Base-by-base conservation (phyloP, 2,329 filamentous ascomycete genomes). In the Fusarium pseudocircinatum region DNA sequence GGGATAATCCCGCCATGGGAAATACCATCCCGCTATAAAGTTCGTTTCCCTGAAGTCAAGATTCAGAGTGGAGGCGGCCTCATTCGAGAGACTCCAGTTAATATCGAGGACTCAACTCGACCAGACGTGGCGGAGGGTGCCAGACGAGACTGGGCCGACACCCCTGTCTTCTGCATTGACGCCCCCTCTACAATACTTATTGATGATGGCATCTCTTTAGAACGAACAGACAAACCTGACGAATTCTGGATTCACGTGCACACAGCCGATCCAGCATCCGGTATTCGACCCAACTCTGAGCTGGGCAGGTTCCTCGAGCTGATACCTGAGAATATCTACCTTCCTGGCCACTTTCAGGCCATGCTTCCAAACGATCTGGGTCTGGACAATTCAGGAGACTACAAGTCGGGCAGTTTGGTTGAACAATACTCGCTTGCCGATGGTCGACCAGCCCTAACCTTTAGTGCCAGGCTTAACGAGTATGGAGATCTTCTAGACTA, bases 211-310 rank as follows among this genome's bases (percentile, higher is more conserved):
- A 82, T 97, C 14, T 96, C 93, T 2, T 78, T 96, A 13, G 91
- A 94, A 78, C 80, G 82, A 50, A 87, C 91, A 2, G 81, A 84
- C 8, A 83, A 81, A 24, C 69, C 85, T 26, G 79, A 85, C 57
- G 86, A 92, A 73, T 90, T 89, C 77, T 96, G 94, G 94, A 84
- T 96, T 36, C 93, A 95, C 77, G 82, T 94, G 37, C 94, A 96
- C 79, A 88, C 93, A 46, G 94, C 94, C 20, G 94, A 96, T 77
- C 93, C 93, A 14, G 92, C 92, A 6, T 93, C 94, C 10, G 88
- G 89, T 66, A 89, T 96, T 70, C 76, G 83, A 26, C 88, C 89
- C 24, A 84, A 89, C 28, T 89, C 90, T 42, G 82, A 85, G 14
- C 80, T 94, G 13, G 87, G 88, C 39, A 84, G 87, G 68, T 89